A percentile compares a stretch with the other conserved stretches of the same genome.
These are phyloP conservation scores for Bolboschoenus planiculmis DNA, from an alignment of 176 grass and related monocot species.

Conservation along the genomic window DNA sequence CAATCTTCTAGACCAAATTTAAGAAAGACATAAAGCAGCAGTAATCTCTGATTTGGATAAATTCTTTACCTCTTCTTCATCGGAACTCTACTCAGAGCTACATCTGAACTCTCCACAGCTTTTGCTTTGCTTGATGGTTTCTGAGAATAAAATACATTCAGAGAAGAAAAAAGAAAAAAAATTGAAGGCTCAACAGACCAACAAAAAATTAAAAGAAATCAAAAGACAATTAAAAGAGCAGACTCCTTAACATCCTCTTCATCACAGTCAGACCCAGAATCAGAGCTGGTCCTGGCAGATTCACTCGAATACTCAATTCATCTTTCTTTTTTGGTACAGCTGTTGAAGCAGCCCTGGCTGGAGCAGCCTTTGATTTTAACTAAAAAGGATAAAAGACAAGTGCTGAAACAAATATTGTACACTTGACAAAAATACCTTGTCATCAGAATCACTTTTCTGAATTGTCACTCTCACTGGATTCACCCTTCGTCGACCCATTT, in stretches of 20 bases:
- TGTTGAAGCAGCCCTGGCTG: background rate
- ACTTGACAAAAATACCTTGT: background rate
- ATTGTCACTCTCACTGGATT: constrained; percentile 28
- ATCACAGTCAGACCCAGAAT: constrained; percentile 36
- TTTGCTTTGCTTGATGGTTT: constrained; percentile 15
- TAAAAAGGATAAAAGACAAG: background rate
- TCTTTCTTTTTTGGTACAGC: constrained; percentile 22
- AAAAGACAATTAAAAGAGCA: constrained; percentile 5
- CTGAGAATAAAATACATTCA: background rate
- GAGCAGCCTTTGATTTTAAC: background rate
- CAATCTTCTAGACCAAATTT: background rate
- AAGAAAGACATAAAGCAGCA: background rate
- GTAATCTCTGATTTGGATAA: background rate
- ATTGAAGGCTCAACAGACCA: background rate
- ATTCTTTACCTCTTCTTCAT: constrained; percentile 14
- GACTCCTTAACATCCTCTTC: constrained; percentile 14
- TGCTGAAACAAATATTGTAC: background rate
- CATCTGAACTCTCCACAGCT: constrained; percentile 5
- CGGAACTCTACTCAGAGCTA: constrained; percentile 31
- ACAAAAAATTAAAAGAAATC: too few species aligned
- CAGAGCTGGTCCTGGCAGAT: background rate
- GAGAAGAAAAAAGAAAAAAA: background rate
- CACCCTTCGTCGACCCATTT: constrained; percentile 1
- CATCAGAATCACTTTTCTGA: constrained; percentile 39
- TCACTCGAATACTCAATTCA: too few species aligned